Percentiles rank a stretch among this genome's conserved stretches.
Evolutionary conservation across 2,329 filamentous ascomycete species (phyloP).

Genomic region (Stemphylium lycopersici): DNA sequence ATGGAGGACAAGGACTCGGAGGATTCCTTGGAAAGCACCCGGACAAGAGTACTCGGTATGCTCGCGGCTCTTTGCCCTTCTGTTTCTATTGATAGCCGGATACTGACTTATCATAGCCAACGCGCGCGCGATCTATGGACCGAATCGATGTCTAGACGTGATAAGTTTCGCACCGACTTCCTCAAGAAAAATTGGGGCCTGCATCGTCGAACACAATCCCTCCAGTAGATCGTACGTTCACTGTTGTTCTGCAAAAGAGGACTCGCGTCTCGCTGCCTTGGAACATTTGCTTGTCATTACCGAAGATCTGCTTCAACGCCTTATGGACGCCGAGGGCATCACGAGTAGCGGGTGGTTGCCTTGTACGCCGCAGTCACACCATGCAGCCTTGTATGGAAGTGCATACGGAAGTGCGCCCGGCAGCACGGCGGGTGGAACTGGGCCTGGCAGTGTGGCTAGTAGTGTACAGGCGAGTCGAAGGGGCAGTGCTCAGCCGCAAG

Average conservation of each 20-base stretch:
- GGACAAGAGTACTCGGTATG: slow-evolving; percentile 41
- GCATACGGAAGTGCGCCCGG: slow-evolving; percentile 26
- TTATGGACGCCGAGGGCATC: slow-evolving; percentile 44
- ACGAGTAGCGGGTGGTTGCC: slow-evolving; percentile 45
- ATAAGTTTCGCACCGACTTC: slow-evolving; percentile 45
- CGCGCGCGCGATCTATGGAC: slow-evolving; percentile 44
- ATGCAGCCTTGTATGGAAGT: slow-evolving; percentile 37
- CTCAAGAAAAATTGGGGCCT: slow-evolving; percentile 42
- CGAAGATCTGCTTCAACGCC: slow-evolving; percentile 41
- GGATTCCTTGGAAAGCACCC: slow-evolving; percentile 42
- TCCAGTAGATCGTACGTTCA: slow-evolving; percentile 44
- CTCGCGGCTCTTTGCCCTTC: background rate
- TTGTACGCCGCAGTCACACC: slow-evolving; percentile 40
- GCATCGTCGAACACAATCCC: slow-evolving; percentile 47
- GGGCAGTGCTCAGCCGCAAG: slow-evolving; percentile 34
- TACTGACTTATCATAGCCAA: slow-evolving; percentile 31
- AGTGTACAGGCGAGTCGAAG: slow-evolving; percentile 30
- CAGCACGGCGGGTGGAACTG: slow-evolving; percentile 26
- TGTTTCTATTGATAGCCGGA: background rate
- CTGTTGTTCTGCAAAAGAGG: slow-evolving; percentile 42
- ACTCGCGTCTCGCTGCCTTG: slow-evolving; percentile 36
- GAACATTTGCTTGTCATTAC: slow-evolving; percentile 47
- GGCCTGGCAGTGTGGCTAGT: slow-evolving; percentile 29
- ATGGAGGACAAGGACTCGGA: slow-evolving; percentile 44
- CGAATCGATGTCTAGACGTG: slow-evolving; percentile 44